A percentile compares a stretch with the other conserved stretches of the same genome.
phyloP scores from a whole-genome alignment of 306 rosid genomes.

The Fragaria nilgerrensis region DNA sequence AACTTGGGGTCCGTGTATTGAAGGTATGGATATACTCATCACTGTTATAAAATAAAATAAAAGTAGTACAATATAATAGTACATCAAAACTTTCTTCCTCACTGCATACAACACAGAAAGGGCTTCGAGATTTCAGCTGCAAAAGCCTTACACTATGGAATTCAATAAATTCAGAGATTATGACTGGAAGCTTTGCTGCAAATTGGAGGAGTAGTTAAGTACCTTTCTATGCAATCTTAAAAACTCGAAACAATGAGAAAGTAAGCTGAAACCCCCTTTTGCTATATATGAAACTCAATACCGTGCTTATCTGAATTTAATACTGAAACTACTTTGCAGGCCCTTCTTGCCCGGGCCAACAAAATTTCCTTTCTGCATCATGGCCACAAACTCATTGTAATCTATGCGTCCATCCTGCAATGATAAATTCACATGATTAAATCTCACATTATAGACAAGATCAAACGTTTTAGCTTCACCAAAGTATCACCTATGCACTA shows the following conservation, averaged over 20 bases:
- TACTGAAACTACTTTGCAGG: conserved; percentile 67
- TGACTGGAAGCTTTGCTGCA: conserved; percentile 4
- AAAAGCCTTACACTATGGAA: conserved; percentile 8
- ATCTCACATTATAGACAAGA: conserved; percentile 2
- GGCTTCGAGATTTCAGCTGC: not conserved
- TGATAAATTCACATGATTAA: not conserved
- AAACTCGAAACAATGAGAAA: conserved; percentile 16
- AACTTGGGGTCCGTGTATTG: not conserved
- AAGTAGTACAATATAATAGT: not conserved
- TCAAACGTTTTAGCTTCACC: not conserved
- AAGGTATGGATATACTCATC: not conserved
- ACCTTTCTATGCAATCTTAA: conserved; percentile 30
- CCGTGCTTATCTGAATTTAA: conserved; percentile 68
- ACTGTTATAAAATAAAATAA: not conserved
- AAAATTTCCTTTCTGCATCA: conserved; percentile 92
- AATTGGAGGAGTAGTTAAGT: conserved; percentile 15
- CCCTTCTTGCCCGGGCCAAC: conserved; percentile 59
- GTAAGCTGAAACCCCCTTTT: conserved; percentile 5
- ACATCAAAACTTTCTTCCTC: conserved; percentile 4
- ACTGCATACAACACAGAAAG: conserved; percentile 18
- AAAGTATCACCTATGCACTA: not conserved
- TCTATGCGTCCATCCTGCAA: conserved; percentile 93
- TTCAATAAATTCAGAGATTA: conserved; percentile 4
- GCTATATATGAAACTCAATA: conserved; percentile 26
- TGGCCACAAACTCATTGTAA: conserved; percentile 92